Evolutionary conservation across 1,284 basidiomycete genomes (phyloP).

Genomic region (Cryptococcus sp.): DNA sequence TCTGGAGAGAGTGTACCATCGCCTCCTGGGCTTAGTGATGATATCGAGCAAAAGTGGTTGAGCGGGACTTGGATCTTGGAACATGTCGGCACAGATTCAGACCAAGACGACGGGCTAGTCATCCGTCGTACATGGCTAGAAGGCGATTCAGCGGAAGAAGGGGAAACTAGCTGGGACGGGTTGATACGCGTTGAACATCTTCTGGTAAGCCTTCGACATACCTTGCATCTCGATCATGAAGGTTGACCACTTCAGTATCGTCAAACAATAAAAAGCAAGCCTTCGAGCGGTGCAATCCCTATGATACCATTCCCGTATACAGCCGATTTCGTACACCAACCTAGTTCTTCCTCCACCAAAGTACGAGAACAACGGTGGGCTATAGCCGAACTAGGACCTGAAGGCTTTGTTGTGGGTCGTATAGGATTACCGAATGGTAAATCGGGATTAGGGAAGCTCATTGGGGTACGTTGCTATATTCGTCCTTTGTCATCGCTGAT

Average conservation of each 20-base stretch:
- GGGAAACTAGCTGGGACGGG: constrained; percentile 9
- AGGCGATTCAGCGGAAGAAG: constrained; percentile 3
- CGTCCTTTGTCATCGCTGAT: neutral
- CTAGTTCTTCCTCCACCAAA: neutral
- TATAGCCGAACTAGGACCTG: constrained; percentile 30
- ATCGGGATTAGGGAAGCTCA: constrained; percentile 8
- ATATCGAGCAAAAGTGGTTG: constrained; percentile 4
- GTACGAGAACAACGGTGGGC: constrained; percentile 32
- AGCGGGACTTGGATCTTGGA: constrained; percentile 22
- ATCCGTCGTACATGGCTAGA: constrained; percentile 29
- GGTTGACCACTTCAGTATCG: neutral
- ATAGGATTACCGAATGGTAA: constrained; percentile 22
- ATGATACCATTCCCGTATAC: constrained; percentile 23
- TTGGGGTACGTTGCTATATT: neutral
- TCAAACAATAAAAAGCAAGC: neutral
- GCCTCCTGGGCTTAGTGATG: neutral
- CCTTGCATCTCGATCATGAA: neutral
- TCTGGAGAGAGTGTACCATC: constrained; percentile 12
- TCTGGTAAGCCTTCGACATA: constrained; percentile 17
- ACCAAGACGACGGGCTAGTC: constrained; percentile 17
- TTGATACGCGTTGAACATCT: constrained; percentile 29
- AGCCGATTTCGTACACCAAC: constrained; percentile 21
- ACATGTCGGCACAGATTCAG: constrained; percentile 1
- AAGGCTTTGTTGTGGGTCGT: constrained; percentile 33
- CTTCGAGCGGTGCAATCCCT: neutral